phyloP scores from a whole-genome alignment of 2,329 filamentous ascomycete species.

The Nothopassalora personata region DNA sequence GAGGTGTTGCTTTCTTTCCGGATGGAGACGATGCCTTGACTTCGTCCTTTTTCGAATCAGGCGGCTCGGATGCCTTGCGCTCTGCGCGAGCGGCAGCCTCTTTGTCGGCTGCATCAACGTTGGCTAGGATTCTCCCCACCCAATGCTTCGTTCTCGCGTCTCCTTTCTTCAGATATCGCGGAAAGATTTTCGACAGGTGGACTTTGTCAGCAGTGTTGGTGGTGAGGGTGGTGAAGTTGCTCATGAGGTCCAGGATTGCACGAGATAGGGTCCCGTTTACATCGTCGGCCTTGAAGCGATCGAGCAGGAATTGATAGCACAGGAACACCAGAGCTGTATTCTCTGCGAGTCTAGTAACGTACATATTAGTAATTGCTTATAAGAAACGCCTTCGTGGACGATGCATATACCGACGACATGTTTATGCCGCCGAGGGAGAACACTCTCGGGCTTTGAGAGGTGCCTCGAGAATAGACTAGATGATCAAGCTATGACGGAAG shows the following conservation, averaged over 20 bases:
- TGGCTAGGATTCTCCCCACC: constrained; percentile 53
- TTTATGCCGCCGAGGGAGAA: not conserved
- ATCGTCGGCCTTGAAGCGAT: constrained; percentile 43
- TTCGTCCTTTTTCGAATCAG: constrained; percentile 4
- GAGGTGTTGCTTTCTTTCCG: constrained; percentile 25
- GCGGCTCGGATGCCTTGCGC: constrained; percentile 33
- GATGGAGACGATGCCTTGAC: constrained; percentile 1
- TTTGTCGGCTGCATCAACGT: constrained; percentile 21
- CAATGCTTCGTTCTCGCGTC: constrained; percentile 60
- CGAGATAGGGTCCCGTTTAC: constrained; percentile 39
- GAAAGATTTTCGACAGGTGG: constrained; percentile 61
- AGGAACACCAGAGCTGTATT: constrained; percentile 40
- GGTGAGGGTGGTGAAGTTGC: constrained; percentile 57
- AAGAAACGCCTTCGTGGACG: not conserved
- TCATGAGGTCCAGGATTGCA: constrained; percentile 52
- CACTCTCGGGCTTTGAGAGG: not conserved
- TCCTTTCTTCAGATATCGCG: constrained; percentile 59
- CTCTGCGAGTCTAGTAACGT: constrained; percentile 20
- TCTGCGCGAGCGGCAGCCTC: constrained; percentile 37
- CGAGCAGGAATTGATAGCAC: constrained; percentile 46
- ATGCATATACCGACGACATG: not conserved
- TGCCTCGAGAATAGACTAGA: not conserved
- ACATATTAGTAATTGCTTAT: constrained; percentile 6
- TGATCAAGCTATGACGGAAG: not conserved
- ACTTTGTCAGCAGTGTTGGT: constrained; percentile 56